phyloP scores from a whole-genome alignment of 768 basidiomycete species.

The Termitomyces sp. region DNA sequence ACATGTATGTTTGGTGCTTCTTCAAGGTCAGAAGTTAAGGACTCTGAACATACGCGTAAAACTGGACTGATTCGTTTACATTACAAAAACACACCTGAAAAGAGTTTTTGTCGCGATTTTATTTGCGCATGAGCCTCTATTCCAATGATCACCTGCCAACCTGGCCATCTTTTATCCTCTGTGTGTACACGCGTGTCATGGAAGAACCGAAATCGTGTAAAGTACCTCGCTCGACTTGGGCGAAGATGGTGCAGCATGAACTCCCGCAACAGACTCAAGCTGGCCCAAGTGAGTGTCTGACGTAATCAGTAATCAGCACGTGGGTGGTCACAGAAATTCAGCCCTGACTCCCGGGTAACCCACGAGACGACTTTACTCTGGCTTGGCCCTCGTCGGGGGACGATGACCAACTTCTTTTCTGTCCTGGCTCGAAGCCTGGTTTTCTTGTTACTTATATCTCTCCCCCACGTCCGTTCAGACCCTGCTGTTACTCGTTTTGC shows the following conservation, averaged over 20 bases:
- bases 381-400: slow-evolving; percentile 12
- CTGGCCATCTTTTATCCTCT: slow-evolving; percentile 63
- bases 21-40: slow-evolving; percentile 35
- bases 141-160: slow-evolving; percentile 88
- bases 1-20: slow-evolving; percentile 72
- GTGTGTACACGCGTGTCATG: slow-evolving; percentile 29
- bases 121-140: slow-evolving; percentile 97
- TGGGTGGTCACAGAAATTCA: slow-evolving; percentile 5
- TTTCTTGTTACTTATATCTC: slow-evolving; percentile 23
- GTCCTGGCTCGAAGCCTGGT: slow-evolving; percentile 12
- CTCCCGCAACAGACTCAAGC: too few relatives aligned
- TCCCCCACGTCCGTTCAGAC: slow-evolving; percentile 36
- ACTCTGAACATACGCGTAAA: slow-evolving; percentile 23
- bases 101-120: slow-evolving; percentile 82
- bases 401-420: slow-evolving; percentile 20
- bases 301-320: slow-evolving; percentile 13
- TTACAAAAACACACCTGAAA: slow-evolving; percentile 51
- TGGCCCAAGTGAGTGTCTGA: too few relatives aligned
- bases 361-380: slow-evolving; percentile 6
- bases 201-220: slow-evolving; percentile 21
- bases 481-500: slow-evolving; percentile 59
- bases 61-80: not conserved
- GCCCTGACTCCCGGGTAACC: not conserved
- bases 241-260: slow-evolving; percentile 20
- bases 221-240: slow-evolving; percentile 15